Base-by-base conservation (phyloP, 768 basidiomycete species). In the Macrolepiota dolichaula region DNA sequence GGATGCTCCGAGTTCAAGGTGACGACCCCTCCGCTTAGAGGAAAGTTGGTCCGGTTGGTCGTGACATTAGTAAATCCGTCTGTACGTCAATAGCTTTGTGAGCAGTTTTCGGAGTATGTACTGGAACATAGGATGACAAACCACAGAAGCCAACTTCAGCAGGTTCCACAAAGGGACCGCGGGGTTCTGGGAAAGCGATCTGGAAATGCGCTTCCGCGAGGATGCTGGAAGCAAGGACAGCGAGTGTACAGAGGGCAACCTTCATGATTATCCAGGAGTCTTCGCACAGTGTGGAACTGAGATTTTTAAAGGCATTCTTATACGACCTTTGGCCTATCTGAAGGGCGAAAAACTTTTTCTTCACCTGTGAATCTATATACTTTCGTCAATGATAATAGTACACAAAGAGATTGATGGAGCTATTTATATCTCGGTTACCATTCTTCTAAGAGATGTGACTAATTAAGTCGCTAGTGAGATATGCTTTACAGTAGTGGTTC, bases 161-260 rank as follows among this genome's bases (percentile, higher is more conserved):
- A 55, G 79, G 76, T 47, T 84, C 80, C 52, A 82, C 82, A 69
- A 93, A 93, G 0, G 68, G 71, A 0, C 92, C 92, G 59, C 92
- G 81, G 38, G 89, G 85, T 2, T 75, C 67, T 19, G 92, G 92
- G 69, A 84, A 92, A 62, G 85, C 79, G 50, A 94, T 77, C 50
- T 83, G 83, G 74, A 92, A 94, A 73, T 94, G 92, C n/a, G 89
- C 91, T 50, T 77, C 74, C 15, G 76, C 84, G 37, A 76, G 72
- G 46, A 79, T 70, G n/a, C 78, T 75, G 9, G 49, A 57, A 24
- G 47, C 22, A 36, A 59, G 49, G 35, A 62, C 64, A 22, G 68
- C 54, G 52, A 72, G 56, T 27, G 68, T 57, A 19, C 66, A 61
- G 64, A 87, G 89, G 32, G 63, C 57, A 63, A 66, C 65, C 53